These are phyloP conservation scores for Penicillium samsonianum DNA, from an alignment of 495 filamentous ascomycete genomes.

Conservation along the genomic window DNA sequence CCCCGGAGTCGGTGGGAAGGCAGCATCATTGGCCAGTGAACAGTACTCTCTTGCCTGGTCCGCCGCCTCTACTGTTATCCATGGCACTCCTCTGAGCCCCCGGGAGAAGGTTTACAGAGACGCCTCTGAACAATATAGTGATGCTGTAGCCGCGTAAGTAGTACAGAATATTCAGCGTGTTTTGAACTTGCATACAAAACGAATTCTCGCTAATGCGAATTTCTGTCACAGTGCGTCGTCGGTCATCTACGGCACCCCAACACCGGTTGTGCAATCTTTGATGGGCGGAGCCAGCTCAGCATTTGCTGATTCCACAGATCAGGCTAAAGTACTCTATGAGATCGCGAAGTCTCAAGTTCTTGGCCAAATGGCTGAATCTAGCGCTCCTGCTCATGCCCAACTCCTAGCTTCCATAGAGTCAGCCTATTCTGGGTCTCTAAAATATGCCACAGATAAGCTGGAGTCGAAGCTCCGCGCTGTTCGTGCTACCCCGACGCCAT, in stretches of 20 bases:
- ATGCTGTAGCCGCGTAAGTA: conserved; percentile 63
- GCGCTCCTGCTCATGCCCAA: conserved; percentile 60
- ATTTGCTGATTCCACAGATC: conserved; percentile 60
- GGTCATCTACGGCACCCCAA: conserved; percentile 51
- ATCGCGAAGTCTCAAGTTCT: conserved; percentile 66
- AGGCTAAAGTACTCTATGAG: conserved; percentile 63
- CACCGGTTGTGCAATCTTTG: conserved; percentile 47
- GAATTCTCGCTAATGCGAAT: conserved; percentile 9
- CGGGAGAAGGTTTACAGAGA: conserved; percentile 51
- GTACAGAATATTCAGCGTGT: neutral
- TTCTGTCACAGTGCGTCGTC: conserved; percentile 52
- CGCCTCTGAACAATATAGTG: conserved; percentile 57
- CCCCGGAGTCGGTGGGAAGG: conserved; percentile 44
- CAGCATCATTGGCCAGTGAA: conserved; percentile 52
- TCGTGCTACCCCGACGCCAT: conserved; percentile 36
- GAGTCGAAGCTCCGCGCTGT: conserved; percentile 31
- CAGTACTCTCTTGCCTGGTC: conserved; percentile 57
- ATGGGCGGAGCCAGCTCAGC: conserved; percentile 41
- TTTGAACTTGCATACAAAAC: neutral
- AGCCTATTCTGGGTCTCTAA: conserved; percentile 66
- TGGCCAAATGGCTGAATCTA: conserved; percentile 64
- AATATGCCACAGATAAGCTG: conserved; percentile 59
- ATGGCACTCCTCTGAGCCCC: conserved; percentile 55
- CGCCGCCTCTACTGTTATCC: conserved; percentile 59
- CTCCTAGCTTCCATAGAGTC: conserved; percentile 67